Base-by-base conservation (phyloP, 2,329 filamentous ascomycete species). In the Orbilia ellipsospora region DNA sequence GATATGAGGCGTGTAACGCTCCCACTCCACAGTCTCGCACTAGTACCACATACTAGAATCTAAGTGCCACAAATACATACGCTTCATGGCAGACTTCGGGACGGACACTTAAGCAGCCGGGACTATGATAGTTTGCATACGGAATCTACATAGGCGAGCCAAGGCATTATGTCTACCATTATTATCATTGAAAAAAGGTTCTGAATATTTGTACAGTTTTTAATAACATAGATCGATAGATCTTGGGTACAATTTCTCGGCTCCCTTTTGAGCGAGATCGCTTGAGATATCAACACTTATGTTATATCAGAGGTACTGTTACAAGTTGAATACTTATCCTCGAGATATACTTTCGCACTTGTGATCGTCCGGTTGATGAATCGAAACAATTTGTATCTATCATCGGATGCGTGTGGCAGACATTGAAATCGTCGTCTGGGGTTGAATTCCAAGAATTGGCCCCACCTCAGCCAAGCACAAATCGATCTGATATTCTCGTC, bases 1-100 rank as follows among this genome's bases (percentile, higher is more conserved):
- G 44, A 15, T 18, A 59, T 42, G 45, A 28, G 63, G 52, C 20
- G 44, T 59, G 54, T 54, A 68, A 68, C 64, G 45, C 51, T 61
- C 55, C 10, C 60, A 31, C 45, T 61, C 45, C 2, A 51, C 56
- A 23, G 26, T 52, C n/a, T 20, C 23, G 16, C n/a, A 36, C 31
- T 36, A 36, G 6, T 36, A 36, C 23, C 16, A 16, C 10, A 57
- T 31, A 44, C 54, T 59, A 36, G 44, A 42, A 26, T 18, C 44
- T 50, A 16, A 36, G 54, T 20, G 44, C 28, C 54, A 67, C 52
- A 50, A 36, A 36, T 36, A 10, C 10, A 7, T 1, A 10, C 5
- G 10, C 5, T 36, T 36, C 23, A 36, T 36, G 31, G 31, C 31
- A 36, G 31, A 36, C 6, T 36, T 36, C 31, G 31, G 31, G 10